Base-by-base conservation (phyloP, 1,284 basidiomycete species). In the Cutaneotrichosporon sp. region DNA sequence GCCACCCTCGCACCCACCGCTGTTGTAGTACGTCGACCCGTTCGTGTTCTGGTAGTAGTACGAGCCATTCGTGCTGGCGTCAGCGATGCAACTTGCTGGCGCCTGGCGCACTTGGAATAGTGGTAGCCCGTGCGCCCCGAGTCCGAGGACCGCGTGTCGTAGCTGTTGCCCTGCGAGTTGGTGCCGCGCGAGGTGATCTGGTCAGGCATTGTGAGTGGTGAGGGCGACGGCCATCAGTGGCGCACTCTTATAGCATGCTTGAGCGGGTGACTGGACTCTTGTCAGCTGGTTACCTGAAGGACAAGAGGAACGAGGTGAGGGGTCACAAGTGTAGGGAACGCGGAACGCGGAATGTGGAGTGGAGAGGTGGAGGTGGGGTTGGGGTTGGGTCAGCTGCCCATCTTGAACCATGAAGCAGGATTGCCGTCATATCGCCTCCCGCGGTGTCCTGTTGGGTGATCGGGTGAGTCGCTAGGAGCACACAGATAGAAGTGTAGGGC, bases 31-130 rank as follows among this genome's bases (percentile, higher is more conserved):
- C 3, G 79, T 86, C 1, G 85, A 87, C 0, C 84, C 84, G 58
- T 87, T 80, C 36, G 85, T 80, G 78, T 87, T 87, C 60, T 66
- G 68, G 75, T 87, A 87, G 67, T 86, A 87, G 76, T 86, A 87
- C 62, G 82, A 83, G 3, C 83, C 84, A 60, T 87, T 66, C 25
- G 18, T 53, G 58, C 69, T 70, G 66, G 16, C 4, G 38, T 18
- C 54, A 20, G 25, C 29, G 75, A 18, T 5, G 34, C 24, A 33
- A 25, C 22, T 83, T 83, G 7, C 11, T 11, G 18, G n/a, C n/a
- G n/a, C n/a, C 11, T 11, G 18, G n/a, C 52, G 13, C 18, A 75
- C 67, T 87, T 87, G 10, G 85, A 86, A 66, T 87, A 87, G 64
- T 87, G 86, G 59, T 86, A 87, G 0, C 83, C 82, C 34, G 62